Percentiles rank a stretch among this genome's conserved stretches.
Evolutionary conservation across 768 basidiomycete species (phyloP).

Genomic region (Trametes maxima): DNA sequence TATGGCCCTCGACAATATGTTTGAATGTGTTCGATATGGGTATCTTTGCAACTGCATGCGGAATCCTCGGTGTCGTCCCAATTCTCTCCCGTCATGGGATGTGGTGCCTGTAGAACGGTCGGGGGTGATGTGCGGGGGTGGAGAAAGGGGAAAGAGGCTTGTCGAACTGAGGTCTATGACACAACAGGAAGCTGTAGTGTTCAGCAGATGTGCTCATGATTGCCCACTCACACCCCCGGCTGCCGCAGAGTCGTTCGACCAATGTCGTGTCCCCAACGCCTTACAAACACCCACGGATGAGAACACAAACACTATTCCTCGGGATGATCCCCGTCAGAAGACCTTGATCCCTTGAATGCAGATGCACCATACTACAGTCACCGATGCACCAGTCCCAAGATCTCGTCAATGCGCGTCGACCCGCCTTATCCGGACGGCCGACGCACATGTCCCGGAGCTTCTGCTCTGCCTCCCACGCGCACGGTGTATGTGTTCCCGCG

Average conservation of each 20-base stretch:
- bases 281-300: constrained; percentile 15
- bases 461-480: constrained; percentile 10
- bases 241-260: constrained; percentile 6
- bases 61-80: background rate
- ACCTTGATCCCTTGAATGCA: constrained; percentile 7
- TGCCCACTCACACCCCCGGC: constrained; percentile 18
- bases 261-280: background rate
- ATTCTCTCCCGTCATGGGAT: background rate
- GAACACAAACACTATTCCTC: constrained; percentile 14
- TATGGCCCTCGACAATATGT: constrained; percentile 1
- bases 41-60: background rate
- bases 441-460: constrained; percentile 7
- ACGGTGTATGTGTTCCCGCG: constrained; percentile 1
- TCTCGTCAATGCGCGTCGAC: constrained; percentile 2
- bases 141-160: constrained; percentile 5
- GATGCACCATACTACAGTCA: constrained; percentile 7
- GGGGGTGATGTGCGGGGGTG: background rate
- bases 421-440: background rate
- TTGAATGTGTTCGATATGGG: background rate
- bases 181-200: constrained; percentile 14
- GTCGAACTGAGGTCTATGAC: constrained; percentile 5
- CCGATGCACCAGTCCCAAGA: constrained; percentile 9
- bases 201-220: background rate
- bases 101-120: background rate
- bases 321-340: constrained; percentile 21